These are phyloP conservation scores for Debaryomyces nepalensis DNA, from an alignment of 1,139 yeast genomes.

Conservation along the genomic window DNA sequence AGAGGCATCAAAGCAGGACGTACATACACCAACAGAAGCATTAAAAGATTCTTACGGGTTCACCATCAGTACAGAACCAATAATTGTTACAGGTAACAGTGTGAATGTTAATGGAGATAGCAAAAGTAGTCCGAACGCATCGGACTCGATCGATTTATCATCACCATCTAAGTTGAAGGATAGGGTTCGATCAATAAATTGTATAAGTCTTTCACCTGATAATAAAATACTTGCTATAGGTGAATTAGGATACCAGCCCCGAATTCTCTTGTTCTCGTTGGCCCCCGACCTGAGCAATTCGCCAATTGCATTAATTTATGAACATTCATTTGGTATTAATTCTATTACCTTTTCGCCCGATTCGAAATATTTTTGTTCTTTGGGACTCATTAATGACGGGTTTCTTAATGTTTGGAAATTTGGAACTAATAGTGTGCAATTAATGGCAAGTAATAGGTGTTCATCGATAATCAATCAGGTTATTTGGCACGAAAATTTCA, in stretches of 20 bases:
- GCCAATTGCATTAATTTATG: constrained; percentile 58
- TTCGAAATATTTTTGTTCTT: constrained; percentile 56
- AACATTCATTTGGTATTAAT: constrained; percentile 67
- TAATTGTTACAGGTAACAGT: constrained; percentile 24
- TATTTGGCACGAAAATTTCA: constrained; percentile 56
- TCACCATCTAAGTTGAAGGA: constrained; percentile 45
- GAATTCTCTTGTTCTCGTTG: constrained; percentile 61
- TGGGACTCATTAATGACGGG: constrained; percentile 70
- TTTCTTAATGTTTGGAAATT: constrained; percentile 63
- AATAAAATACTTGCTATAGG: constrained; percentile 62
- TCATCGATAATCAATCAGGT: constrained; percentile 59
- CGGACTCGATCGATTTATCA: constrained; percentile 12
- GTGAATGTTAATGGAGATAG: constrained; percentile 11
- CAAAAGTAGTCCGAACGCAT: constrained; percentile 2
- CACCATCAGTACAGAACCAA: constrained; percentile 32
- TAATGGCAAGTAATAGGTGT: constrained; percentile 59
- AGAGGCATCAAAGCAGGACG: constrained; percentile 10
- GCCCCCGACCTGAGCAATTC: constrained; percentile 50
- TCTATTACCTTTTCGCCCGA: constrained; percentile 61
- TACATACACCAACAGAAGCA: constrained; percentile 15
- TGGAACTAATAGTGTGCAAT: constrained; percentile 23
- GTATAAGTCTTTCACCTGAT: constrained; percentile 61
- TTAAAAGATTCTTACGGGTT: constrained; percentile 41
- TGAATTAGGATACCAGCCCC: constrained; percentile 68
- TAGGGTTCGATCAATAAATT: constrained; percentile 56